Conservation (phyloP, 2,329 filamentous ascomycete species). For the Xenosphaeropsis pyriputrescens region DNA sequence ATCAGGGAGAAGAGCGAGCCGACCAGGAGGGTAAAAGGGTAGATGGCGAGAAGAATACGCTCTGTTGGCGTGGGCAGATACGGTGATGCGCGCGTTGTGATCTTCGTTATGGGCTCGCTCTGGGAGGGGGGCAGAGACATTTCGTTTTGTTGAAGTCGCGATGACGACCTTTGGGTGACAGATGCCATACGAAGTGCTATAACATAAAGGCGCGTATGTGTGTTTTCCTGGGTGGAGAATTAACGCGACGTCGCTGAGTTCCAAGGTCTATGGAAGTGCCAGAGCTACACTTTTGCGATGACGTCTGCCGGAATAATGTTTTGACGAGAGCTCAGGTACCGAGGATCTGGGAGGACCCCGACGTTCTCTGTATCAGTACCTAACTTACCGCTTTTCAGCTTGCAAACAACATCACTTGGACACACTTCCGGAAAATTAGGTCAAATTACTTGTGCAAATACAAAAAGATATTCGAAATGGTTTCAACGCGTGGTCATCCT, state of each 20-base stretch:
- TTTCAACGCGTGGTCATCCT: slow-evolving; percentile 39
- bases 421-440: too few species aligned
- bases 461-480: slow-evolving; percentile 23
- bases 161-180: slow-evolving; percentile 14
- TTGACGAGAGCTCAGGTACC: too few species aligned
- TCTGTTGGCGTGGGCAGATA: slow-evolving; percentile 60
- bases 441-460: too few species aligned
- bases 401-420: too few species aligned
- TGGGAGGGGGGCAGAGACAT: slow-evolving; percentile 2
- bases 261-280: too few species aligned
- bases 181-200: slow-evolving; percentile 5
- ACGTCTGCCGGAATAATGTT: too few species aligned
- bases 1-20: slow-evolving; percentile 70
- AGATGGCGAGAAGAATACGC: slow-evolving; percentile 47
- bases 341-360: too few species aligned
- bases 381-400: too few species aligned
- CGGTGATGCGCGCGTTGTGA: slow-evolving; percentile 25
- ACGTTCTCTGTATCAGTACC: too few species aligned
- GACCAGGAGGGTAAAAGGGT: slow-evolving; percentile 65
- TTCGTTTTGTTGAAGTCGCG: slow-evolving; percentile 8
- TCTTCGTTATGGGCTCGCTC: slow-evolving; percentile 5
- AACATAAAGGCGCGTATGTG: background rate
- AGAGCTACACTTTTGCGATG: too few species aligned
- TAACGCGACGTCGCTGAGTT: too few species aligned
- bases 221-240: too few species aligned